Base-by-base conservation (phyloP, 345 rosid genomes). In the Crucihimalaya himalaica region DNA sequence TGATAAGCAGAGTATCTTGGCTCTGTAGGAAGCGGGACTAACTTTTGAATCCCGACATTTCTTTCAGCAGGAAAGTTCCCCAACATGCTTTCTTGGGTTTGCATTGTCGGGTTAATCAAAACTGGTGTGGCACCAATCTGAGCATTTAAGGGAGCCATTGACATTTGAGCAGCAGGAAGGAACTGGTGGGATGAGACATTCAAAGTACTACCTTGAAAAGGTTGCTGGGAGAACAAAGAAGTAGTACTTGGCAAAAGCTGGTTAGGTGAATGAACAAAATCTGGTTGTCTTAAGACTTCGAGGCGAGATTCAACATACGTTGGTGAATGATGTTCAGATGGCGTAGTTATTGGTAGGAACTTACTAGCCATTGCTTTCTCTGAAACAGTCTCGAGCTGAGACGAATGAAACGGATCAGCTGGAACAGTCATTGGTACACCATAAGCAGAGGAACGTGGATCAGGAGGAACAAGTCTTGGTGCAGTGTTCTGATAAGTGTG, bases 241-340 rank as follows among this genome's bases (percentile, higher is more conserved):
- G 51, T 46, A 46, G 23, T 46, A 18, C 23, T 46, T 18, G 51
- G 23, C 51, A 46, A 18, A 46, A 46, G 11, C 21, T 46, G 51
- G 51, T 8, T 46, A 16, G 51, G 59, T 54, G 60, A 55, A 55
- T 29, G 60, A 29, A 55, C 39, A 55, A 0, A 2, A 29, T 18
- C 39, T 55, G 60, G 21, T 55, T 55, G 60, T 55, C 60, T 29
- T 4, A 55, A 55, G 8, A 0, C 39, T n/a, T 29, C 60, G n/a
- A n/a, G 21, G 37, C 18, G 7, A 55, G 60, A 8, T 8, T 29
- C 60, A 55, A 55, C 3, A 55, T 27, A 28, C 13, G 35, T 8
- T 5, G 59, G 37, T 54, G 37, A 28, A 54, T n/a, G 60, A 55
- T 55, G 60, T 29, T 29, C 60, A 29, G 14, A 55, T 55, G 39